These are phyloP conservation scores for Gloeopeniophorella convolvens DNA, from an alignment of 768 basidiomycete genomes.

Conservation along the genomic window DNA sequence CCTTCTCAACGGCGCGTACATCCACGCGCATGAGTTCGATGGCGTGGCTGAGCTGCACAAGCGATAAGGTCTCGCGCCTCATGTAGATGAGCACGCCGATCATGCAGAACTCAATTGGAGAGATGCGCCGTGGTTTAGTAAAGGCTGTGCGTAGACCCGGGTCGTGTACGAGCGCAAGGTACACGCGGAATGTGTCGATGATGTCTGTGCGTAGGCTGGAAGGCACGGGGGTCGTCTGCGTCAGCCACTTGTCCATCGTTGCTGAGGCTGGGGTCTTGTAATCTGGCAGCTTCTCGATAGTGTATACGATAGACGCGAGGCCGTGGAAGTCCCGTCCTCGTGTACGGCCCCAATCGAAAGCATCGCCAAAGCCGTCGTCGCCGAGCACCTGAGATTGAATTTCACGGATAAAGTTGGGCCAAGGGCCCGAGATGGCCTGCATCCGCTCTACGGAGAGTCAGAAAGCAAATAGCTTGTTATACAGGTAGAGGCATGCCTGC, in stretches of 20 bases:
- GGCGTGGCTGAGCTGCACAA: constrained; percentile 37
- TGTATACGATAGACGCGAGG: constrained; percentile 27
- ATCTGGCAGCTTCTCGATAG: constrained; percentile 25
- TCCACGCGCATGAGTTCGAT: constrained; percentile 47
- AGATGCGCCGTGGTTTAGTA: constrained; percentile 34
- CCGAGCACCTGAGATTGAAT: constrained; percentile 43
- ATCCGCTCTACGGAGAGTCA: constrained; percentile 46
- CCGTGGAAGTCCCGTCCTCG: constrained; percentile 35
- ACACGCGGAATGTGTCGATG: constrained; percentile 39
- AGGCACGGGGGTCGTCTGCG: constrained; percentile 25
- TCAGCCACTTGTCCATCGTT: constrained; percentile 28
- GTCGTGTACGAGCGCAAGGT: constrained; percentile 40
- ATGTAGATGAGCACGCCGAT: constrained; percentile 47
- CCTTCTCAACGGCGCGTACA: constrained; percentile 49
- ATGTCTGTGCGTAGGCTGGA: constrained; percentile 30
- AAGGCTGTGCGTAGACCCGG: constrained; percentile 32
- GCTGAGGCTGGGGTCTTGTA: constrained; percentile 16
- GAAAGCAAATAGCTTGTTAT: not conserved
- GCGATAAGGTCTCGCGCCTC: constrained; percentile 35
- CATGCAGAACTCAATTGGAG: constrained; percentile 65
- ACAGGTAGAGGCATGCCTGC: too few species aligned
- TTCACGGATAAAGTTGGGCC: constrained; percentile 52
- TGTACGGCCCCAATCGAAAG: constrained; percentile 32
- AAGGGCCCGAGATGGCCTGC: constrained; percentile 54
- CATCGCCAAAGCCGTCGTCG: constrained; percentile 28